phyloP scores from a whole-genome alignment of 331 rosid species.

The Pyrus hybrid region DNA sequence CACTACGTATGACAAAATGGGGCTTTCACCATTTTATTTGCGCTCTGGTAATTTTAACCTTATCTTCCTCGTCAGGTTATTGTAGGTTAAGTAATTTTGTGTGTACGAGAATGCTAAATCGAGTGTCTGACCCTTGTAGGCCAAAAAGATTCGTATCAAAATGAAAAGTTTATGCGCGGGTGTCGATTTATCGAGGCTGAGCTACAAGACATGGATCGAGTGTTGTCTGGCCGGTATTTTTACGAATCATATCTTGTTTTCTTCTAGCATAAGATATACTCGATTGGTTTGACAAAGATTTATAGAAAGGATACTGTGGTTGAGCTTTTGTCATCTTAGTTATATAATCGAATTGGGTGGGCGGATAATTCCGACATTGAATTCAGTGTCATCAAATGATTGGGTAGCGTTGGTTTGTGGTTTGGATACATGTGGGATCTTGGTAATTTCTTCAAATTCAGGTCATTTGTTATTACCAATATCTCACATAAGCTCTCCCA shows the following conservation, averaged over 20 bases:
- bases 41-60: slow-evolving; percentile 57
- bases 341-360: slow-evolving; percentile 11
- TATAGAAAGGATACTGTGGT: not conserved
- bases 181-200: slow-evolving; percentile 94
- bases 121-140: slow-evolving; percentile 38
- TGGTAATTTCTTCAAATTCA: too few species aligned
- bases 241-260: not conserved
- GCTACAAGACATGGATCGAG: slow-evolving; percentile 84
- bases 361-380: slow-evolving; percentile 26
- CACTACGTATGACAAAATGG: slow-evolving; percentile 71
- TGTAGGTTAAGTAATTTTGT: not conserved
- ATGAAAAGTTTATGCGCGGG: slow-evolving; percentile 86
- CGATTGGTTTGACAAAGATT: not conserved
- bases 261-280: not conserved
- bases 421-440: too few species aligned
- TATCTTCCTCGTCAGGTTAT: not conserved
- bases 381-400: slow-evolving; percentile 25
- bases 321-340: not conserved
- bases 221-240: slow-evolving; percentile 77
- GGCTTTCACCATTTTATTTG: slow-evolving; percentile 77
- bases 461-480: too few species aligned
- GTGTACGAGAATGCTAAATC: not conserved
- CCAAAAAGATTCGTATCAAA: slow-evolving; percentile 66
- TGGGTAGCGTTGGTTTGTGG: slow-evolving; percentile 21
- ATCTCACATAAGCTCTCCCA: too few species aligned